Percentiles rank a stretch among this genome's conserved stretches.
These are phyloP conservation scores for Gossypium anomalum DNA, from an alignment of 345 rosid species.

Conservation along the genomic window DNA sequence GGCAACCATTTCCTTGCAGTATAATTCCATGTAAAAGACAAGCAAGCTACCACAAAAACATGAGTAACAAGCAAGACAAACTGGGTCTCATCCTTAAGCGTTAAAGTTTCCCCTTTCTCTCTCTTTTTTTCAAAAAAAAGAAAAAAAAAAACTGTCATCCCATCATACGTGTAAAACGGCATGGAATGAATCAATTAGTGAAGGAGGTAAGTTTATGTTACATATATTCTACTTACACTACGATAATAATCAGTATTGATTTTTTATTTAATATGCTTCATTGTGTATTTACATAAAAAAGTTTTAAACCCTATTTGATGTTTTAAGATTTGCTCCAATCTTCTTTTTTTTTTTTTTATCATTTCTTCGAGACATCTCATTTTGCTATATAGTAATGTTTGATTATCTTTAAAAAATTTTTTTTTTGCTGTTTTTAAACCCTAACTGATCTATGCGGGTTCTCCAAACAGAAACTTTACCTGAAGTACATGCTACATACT, in stretches of 20 bases:
- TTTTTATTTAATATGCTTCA: no score
- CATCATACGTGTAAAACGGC: slow-evolving; percentile 3
- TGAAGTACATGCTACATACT: not conserved
- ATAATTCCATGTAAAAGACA: slow-evolving; percentile 20
- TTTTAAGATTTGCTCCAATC: no score
- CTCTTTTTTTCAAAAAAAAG: not conserved
- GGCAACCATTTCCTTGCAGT: slow-evolving; percentile 30
- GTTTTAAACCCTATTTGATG: no score
- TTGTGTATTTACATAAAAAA: no score
- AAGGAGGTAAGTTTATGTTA: slow-evolving; percentile 22
- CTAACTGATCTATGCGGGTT: slow-evolving; percentile 6
- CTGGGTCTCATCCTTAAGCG: slow-evolving; percentile 16
- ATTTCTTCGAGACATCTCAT: no score
- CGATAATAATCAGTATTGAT: no score
- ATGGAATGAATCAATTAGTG: slow-evolving; percentile 6
- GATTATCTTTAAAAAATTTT: not conserved
- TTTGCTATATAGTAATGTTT: no score
- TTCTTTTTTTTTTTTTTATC: no score
- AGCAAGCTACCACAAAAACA: not conserved
- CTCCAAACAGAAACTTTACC: slow-evolving; percentile 11
- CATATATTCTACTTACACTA: not conserved
- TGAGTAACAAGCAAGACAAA: slow-evolving; percentile 12
- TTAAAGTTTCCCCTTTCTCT: slow-evolving; percentile 4
- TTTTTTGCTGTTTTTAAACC: no score
- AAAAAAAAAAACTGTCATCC: slow-evolving; percentile 16